These are phyloP conservation scores for Herpetospermum pedunculosum DNA, from an alignment of 306 rosid genomes.

Conservation along the genomic window DNA sequence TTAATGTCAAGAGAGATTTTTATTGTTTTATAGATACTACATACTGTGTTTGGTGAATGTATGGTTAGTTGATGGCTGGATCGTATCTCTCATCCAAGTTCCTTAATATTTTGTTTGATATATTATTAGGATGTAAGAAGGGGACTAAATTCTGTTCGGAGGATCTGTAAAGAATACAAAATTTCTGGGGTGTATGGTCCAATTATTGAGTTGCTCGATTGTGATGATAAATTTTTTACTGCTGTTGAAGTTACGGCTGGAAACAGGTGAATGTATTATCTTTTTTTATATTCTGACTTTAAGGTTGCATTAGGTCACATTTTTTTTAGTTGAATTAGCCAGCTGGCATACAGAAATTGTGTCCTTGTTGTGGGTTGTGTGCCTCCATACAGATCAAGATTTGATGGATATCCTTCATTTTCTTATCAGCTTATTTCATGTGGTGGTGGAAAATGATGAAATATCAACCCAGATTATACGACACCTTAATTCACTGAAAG, in stretches of 20 bases:
- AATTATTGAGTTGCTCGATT: constrained; percentile 78
- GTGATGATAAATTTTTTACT: constrained; percentile 84
- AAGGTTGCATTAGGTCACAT: neutral
- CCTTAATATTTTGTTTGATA: constrained; percentile 8
- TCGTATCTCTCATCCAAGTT: neutral
- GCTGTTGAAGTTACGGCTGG: constrained; percentile 99
- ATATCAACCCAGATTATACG: constrained; percentile 85
- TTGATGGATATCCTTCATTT: constrained; percentile 12
- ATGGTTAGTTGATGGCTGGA: neutral
- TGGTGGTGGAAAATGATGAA: constrained; percentile 90
- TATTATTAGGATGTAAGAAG: constrained; percentile 79
- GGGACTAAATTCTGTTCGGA: constrained; percentile 84
- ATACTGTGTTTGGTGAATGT: neutral
- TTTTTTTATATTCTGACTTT: neutral
- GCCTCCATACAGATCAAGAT: neutral
- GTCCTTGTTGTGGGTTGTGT: neutral
- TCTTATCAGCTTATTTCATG: constrained; percentile 81
- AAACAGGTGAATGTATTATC: constrained; percentile 44
- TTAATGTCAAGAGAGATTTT: neutral
- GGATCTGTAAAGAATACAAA: constrained; percentile 53
- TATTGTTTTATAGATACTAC: neutral
- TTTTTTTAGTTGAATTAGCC: constrained; percentile 1
- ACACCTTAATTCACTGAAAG: constrained; percentile 77
- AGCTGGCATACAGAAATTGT: neutral
- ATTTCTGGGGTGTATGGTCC: constrained; percentile 91